Percentiles rank a stretch among this genome's conserved stretches.
Conservation (phyloP, 1,284 basidiomycete genomes). For the Paramarasmius palmivorus region DNA sequence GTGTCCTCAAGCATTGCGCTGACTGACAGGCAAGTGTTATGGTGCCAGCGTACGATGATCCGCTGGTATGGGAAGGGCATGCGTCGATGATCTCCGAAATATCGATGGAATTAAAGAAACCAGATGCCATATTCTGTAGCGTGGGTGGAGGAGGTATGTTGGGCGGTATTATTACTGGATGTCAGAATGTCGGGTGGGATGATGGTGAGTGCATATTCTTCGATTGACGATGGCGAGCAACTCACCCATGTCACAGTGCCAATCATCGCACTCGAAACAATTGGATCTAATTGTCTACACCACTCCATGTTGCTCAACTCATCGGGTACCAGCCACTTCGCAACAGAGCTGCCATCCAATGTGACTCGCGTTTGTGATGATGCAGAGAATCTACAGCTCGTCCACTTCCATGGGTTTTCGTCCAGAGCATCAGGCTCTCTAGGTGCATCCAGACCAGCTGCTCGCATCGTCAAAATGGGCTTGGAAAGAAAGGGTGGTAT, state of each 20-base stretch:
- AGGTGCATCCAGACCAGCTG: constrained; percentile 65
- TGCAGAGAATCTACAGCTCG: constrained; percentile 48
- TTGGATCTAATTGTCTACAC: constrained; percentile 73
- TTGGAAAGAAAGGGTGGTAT: constrained; percentile 56
- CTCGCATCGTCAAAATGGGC: constrained; percentile 61
- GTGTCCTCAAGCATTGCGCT: not conserved
- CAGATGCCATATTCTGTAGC: constrained; percentile 74
- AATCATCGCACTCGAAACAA: constrained; percentile 64
- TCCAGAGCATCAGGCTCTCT: constrained; percentile 69
- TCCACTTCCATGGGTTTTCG: constrained; percentile 53
- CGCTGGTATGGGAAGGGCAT: constrained; percentile 71
- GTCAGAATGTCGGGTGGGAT: constrained; percentile 61
- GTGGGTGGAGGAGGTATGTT: constrained; percentile 74
- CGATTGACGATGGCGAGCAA: too few species aligned
- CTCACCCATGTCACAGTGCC: constrained; percentile 47
- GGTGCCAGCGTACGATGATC: constrained; percentile 70
- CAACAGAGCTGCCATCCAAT: constrained; percentile 32
- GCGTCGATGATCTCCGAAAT: constrained; percentile 70
- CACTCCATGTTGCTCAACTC: constrained; percentile 64
- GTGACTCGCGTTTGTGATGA: constrained; percentile 39
- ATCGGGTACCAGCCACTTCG: constrained; percentile 23
- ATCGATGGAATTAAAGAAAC: constrained; percentile 51
- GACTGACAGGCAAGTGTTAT: constrained; percentile 47
- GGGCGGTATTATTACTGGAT: constrained; percentile 68
- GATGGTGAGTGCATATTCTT: constrained; percentile 52